A percentile compares a stretch with the other conserved stretches of the same genome.
phyloP scores from a whole-genome alignment of 192 early-diverging fungal genomes.

The Coemansia sp. region DNA sequence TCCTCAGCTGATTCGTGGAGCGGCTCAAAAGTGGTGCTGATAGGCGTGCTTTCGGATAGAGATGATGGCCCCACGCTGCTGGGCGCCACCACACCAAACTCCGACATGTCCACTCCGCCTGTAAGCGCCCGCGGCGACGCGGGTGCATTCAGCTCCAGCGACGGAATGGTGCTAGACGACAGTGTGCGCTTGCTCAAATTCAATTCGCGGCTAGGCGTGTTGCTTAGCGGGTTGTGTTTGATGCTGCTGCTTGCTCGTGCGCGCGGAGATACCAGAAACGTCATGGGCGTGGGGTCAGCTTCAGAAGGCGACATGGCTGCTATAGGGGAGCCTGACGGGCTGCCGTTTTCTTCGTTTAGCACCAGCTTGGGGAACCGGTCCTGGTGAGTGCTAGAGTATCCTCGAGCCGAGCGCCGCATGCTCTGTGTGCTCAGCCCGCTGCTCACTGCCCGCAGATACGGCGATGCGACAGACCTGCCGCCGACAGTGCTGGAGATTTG shows the following conservation, averaged over 20 bases:
- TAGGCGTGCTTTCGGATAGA: constrained; percentile 28
- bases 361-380: constrained; percentile 41
- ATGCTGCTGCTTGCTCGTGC: constrained; percentile 39
- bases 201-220: constrained; percentile 31
- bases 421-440: constrained; percentile 23
- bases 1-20: constrained; percentile 18
- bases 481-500: background rate
- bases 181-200: constrained; percentile 33
- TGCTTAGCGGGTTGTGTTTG: constrained; percentile 30
- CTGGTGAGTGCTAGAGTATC: constrained; percentile 21
- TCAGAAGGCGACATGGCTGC: constrained; percentile 13
- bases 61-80: constrained; percentile 14
- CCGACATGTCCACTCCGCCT: constrained; percentile 44
- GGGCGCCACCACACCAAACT: constrained; percentile 36
- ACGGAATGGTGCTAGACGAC: constrained; percentile 33
- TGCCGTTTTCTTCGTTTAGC: constrained; percentile 19
- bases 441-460: constrained; percentile 42
- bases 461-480: constrained; percentile 28
- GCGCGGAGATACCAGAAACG: constrained; percentile 48
- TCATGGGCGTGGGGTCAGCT: constrained; percentile 37
- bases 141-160: constrained; percentile 28
- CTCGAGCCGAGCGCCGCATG: constrained; percentile 15
- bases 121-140: constrained; percentile 35
- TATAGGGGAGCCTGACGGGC: constrained; percentile 27
- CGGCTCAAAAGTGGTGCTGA: constrained; percentile 30